Percentiles rank a stretch among this genome's conserved stretches.
Conservation (phyloP, 2,329 filamentous ascomycete species). For the Penicillium sp. region DNA sequence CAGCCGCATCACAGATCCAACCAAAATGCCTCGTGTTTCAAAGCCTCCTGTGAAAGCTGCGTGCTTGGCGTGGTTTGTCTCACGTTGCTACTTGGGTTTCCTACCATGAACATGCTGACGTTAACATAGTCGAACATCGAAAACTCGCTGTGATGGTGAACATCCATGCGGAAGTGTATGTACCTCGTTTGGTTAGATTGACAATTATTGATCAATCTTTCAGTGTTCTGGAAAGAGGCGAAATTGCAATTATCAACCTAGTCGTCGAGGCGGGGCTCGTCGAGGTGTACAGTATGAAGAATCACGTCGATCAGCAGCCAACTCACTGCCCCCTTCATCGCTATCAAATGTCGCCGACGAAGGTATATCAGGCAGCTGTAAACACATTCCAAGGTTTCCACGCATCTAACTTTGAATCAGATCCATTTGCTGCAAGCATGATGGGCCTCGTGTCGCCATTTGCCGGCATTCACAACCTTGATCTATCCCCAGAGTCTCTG, state of each 20-base stretch:
- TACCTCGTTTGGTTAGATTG: background rate
- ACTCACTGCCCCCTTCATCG: background rate
- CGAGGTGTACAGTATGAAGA: conserved; percentile 19
- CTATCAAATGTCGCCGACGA: conserved; percentile 4
- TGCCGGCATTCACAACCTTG: conserved; percentile 19
- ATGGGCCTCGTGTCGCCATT: conserved; percentile 19
- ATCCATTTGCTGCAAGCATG: conserved; percentile 17
- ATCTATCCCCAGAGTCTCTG: conserved; percentile 16
- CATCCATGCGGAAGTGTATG: conserved; percentile 24
- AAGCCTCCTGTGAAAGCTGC: conserved; percentile 4
- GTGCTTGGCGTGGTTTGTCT: background rate
- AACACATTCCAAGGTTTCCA: no score
- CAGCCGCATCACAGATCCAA: background rate
- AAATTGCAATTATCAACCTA: conserved; percentile 21
- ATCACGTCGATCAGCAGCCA: conserved; percentile 1
- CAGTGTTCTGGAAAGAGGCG: conserved; percentile 19
- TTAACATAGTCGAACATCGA: conserved; percentile 19
- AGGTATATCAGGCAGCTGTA: background rate
- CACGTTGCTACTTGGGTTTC: background rate
- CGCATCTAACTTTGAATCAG: conserved; percentile 1
- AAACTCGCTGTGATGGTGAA: conserved; percentile 28
- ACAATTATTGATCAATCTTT: background rate
- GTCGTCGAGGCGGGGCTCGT: conserved; percentile 27
- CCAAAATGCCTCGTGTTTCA: background rate
- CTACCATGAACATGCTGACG: background rate